A percentile compares a stretch with the other conserved stretches of the same genome.
phyloP scores from a whole-genome alignment of 2,329 filamentous ascomycete species.

The Ophiocordyceps camponoti-floridani region DNA sequence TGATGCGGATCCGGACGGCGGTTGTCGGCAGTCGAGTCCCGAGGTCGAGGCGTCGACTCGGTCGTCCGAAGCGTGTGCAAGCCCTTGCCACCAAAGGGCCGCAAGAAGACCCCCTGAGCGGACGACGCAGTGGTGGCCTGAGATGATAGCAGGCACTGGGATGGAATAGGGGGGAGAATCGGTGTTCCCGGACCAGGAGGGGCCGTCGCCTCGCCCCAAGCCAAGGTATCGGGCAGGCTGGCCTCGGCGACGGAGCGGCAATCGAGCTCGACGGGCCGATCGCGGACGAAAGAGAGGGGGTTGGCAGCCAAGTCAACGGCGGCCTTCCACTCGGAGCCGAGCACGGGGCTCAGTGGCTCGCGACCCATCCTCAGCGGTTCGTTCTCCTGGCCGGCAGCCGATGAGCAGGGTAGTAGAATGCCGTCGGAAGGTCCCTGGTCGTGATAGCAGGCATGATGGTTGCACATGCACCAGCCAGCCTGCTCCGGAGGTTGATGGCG shows the following conservation, averaged over 20 bases:
- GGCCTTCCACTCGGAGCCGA: slow-evolving; percentile 16
- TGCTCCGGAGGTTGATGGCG: slow-evolving; percentile 22
- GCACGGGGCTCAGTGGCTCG: slow-evolving; percentile 29
- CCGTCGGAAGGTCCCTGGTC: slow-evolving; percentile 22
- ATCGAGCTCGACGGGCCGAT: slow-evolving; percentile 10
- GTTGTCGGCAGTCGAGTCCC: no score
- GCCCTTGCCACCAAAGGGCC: slow-evolving; percentile 37
- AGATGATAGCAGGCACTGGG: slow-evolving; percentile 32
- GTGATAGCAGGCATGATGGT: slow-evolving; percentile 44
- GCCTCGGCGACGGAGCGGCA: slow-evolving; percentile 8
- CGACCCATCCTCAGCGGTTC: slow-evolving; percentile 28
- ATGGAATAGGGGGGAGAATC: slow-evolving; percentile 26
- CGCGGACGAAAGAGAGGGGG: slow-evolving; percentile 17
- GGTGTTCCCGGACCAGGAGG: slow-evolving; percentile 10
- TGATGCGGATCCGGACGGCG: no score
- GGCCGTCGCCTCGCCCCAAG: slow-evolving; percentile 28
- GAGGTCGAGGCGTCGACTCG: slow-evolving; percentile 6
- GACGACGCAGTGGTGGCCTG: slow-evolving; percentile 35
- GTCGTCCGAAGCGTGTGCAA: slow-evolving; percentile 28
- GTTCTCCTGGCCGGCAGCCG: slow-evolving; percentile 28
- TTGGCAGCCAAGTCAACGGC: slow-evolving; percentile 13
- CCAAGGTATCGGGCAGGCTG: slow-evolving; percentile 35
- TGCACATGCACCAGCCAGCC: slow-evolving; percentile 40
- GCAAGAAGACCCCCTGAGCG: slow-evolving; percentile 28
- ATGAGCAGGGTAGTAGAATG: slow-evolving; percentile 4